A percentile compares a stretch with the other conserved stretches of the same genome.
These are phyloP conservation scores for Triticum timopheevii DNA, from an alignment of 176 grass and related monocot genomes.

Conservation along the genomic window DNA sequence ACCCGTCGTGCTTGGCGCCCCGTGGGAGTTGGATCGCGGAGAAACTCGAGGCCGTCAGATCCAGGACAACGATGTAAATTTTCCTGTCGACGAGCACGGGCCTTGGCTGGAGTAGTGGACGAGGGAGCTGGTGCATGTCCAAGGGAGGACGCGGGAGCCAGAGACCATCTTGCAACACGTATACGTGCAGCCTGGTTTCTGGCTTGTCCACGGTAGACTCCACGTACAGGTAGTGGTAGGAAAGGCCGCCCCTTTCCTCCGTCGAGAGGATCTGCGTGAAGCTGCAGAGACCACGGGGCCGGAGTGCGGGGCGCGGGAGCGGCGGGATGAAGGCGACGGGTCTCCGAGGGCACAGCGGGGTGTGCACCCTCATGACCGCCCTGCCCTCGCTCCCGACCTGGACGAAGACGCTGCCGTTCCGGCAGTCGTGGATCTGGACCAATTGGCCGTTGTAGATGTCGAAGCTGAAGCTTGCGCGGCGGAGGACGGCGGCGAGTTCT, in stretches of 20 bases:
- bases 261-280: background rate
- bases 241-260: background rate
- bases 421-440: background rate
- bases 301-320: background rate
- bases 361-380: background rate
- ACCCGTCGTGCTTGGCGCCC: background rate
- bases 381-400: too few relatives aligned
- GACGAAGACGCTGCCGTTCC: background rate
- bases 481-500: background rate
- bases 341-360: background rate
- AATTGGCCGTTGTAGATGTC: background rate
- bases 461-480: background rate
- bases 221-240: background rate
- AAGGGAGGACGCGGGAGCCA: background rate
- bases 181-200: background rate
- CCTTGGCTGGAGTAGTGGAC: background rate
- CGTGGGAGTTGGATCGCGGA: background rate
- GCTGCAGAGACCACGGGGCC: background rate
- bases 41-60: background rate
- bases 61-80: background rate
- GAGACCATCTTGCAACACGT: background rate
- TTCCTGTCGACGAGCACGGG: background rate
- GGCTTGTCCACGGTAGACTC: background rate
- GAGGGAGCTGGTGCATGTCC: background rate
- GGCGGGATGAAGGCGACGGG: background rate